phyloP scores from a whole-genome alignment of 139 green algal genomes.

The Chlorella vulgaris region DNA sequence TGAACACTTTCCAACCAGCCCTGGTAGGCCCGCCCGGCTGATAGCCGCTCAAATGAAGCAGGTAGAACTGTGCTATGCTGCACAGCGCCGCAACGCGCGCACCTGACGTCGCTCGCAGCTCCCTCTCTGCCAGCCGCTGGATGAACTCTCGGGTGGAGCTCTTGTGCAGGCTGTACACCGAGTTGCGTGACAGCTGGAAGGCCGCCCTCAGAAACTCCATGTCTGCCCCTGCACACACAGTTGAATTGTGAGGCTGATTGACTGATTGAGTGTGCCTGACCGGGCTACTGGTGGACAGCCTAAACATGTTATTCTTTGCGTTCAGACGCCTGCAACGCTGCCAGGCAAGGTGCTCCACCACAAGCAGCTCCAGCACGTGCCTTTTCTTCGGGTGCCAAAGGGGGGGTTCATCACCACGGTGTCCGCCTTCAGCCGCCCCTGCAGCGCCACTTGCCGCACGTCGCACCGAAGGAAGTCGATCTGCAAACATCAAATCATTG shows the following conservation, averaged over 20 bases:
- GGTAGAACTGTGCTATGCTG: background rate
- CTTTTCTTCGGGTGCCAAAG: constrained; percentile 90
- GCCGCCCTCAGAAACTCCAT: constrained; percentile 85
- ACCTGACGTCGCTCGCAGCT: constrained; percentile 49
- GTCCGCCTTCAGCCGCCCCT: constrained; percentile 62
- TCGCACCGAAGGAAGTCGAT: constrained; percentile 71
- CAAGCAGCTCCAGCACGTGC: too few species aligned
- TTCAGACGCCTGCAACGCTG: too few species aligned
- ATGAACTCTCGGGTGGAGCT: constrained; percentile 82
- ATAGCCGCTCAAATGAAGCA: too few species aligned
- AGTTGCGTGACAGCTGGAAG: constrained; percentile 49
- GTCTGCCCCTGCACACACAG: constrained; percentile 65
- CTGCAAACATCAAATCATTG: constrained; percentile 35
- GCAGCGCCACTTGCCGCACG: constrained; percentile 48
- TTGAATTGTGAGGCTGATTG: background rate
- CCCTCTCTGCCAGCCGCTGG: constrained; percentile 51
- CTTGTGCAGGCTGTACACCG: constrained; percentile 96
- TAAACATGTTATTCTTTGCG: too few species aligned
- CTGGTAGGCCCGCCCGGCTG: too few species aligned
- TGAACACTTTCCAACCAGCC: too few species aligned
- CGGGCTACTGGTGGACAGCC: too few species aligned
- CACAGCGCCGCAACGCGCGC: background rate
- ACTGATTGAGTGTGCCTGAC: too few species aligned
- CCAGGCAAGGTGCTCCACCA: too few species aligned
- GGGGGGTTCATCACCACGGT: constrained; percentile 96